Evolutionary conservation across 768 basidiomycete genomes (phyloP), one percentile per base, ranked within the genome.

Genomic region (Collybia sordida): DNA sequence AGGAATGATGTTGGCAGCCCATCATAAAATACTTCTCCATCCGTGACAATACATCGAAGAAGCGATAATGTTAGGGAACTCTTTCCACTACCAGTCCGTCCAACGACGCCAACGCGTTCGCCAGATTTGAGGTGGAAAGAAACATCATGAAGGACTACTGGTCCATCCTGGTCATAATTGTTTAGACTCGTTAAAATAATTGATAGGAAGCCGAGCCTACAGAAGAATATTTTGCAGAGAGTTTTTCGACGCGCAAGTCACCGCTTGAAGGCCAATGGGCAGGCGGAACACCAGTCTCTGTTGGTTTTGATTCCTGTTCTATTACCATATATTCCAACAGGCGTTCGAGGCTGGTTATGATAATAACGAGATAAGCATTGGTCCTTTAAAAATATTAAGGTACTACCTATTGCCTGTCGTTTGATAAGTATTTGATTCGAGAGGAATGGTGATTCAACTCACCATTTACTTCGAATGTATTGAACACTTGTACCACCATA

Each of bases 221-320:
- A 3, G 31, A 14, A 11, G 42, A 25, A 21, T 42, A 25, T 42
- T 25, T 24, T 19, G 42, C 42, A 3, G 22, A 74, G 2, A 85
- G 60, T 11, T 77, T 74, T 40, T 81, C 75, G 2, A 79, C 75
- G 6, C 66, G 60, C 24, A 85, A 65, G 15, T 72, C 64, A 4
- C 83, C 83, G 7, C 75, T 78, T 7, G 78, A 67, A 0, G 84
- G 84, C 85, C 85, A 87, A 49, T 80, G 73, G 0, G 84, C 84
- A 0, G 85, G 83, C 2, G 83, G 83, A 21, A 67, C 61, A 23
- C 77, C 74, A 4, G 53, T 47, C 3, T 62, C 47, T 0, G 66
- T 67, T 1, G 72, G 47, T 40, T 66, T 59, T 1, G 73, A 72
- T 56, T 86, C 83, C 41, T 81, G 79, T 28, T 84, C 82, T 45